A percentile compares a stretch with the other conserved stretches of the same genome.
These are phyloP conservation scores for Kuraishia capsulata DNA, from an alignment of 805 yeast species.

Conservation along the genomic window DNA sequence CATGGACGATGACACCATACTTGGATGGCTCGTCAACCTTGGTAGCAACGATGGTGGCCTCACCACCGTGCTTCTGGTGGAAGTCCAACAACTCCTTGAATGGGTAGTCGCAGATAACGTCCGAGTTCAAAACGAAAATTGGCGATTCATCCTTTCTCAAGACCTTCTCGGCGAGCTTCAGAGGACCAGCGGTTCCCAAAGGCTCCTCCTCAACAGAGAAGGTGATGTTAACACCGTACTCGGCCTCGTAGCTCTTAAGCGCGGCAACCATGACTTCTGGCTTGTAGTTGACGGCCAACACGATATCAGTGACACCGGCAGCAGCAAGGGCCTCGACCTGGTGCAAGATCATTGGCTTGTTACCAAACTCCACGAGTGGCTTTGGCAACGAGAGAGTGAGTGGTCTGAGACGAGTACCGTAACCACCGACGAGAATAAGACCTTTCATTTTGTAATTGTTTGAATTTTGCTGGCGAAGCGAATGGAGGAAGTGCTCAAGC, in stretches of 20 bases:
- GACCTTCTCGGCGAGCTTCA: slow-evolving; percentile 91
- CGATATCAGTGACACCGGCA: slow-evolving; percentile 98
- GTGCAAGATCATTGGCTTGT: slow-evolving; percentile 98
- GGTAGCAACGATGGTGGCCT: slow-evolving; percentile 98
- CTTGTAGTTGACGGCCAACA: slow-evolving; percentile 96
- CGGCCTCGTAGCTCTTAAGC: slow-evolving; percentile 86
- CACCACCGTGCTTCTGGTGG: slow-evolving; percentile 95
- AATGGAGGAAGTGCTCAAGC: background rate
- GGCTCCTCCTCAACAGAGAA: slow-evolving; percentile 99
- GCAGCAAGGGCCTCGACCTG: slow-evolving; percentile 96
- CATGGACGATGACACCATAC: slow-evolving; percentile 99
- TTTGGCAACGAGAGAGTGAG: slow-evolving; percentile 90
- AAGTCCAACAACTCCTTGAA: slow-evolving; percentile 84
- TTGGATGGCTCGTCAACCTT: slow-evolving; percentile 99
- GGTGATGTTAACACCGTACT: slow-evolving; percentile 90
- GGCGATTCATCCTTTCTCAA: slow-evolving; percentile 93
- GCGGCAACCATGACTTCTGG: slow-evolving; percentile 99
- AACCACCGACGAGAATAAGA: slow-evolving; percentile 97
- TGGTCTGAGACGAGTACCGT: slow-evolving; percentile 99
- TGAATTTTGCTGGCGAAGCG: background rate
- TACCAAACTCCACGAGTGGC: slow-evolving; percentile 96
- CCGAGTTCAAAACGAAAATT: slow-evolving; percentile 95
- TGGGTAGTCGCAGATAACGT: slow-evolving; percentile 98
- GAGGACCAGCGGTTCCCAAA: slow-evolving; percentile 98
- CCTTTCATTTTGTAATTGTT: slow-evolving; percentile 59